Percentiles rank a stretch among this genome's conserved stretches.
Evolutionary conservation across 352 stramenopile species (phyloP).

Genomic region (Globisporangium sylvaticum): DNA sequence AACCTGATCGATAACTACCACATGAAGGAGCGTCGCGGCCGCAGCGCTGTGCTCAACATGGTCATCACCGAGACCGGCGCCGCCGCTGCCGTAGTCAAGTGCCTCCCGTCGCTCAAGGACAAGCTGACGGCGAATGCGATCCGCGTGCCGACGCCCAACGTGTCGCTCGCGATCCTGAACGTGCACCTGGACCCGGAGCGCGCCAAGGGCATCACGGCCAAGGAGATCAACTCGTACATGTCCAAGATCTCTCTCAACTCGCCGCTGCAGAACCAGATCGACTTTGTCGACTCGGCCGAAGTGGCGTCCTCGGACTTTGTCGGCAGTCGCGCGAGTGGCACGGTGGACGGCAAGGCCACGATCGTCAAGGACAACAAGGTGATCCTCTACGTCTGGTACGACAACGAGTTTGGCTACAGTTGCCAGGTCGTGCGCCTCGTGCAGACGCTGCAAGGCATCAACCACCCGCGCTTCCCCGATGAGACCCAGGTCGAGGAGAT

Average conservation of each 20-base stretch:
- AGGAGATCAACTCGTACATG: conserved; percentile 77
- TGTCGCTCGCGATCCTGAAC: conserved; percentile 97
- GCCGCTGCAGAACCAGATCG: conserved; percentile 85
- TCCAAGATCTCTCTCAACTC: conserved; percentile 80
- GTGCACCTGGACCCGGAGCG: conserved; percentile 85
- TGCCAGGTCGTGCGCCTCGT: conserved; percentile 82
- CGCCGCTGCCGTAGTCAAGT: conserved; percentile 80
- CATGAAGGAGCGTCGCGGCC: conserved; percentile 82
- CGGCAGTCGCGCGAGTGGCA: conserved; percentile 63
- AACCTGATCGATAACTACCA: conserved; percentile 89
- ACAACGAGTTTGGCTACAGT: conserved; percentile 90
- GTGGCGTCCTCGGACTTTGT: conserved; percentile 84
- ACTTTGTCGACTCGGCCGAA: conserved; percentile 84
- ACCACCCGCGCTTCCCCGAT: conserved; percentile 68
- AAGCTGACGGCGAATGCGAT: conserved; percentile 99
- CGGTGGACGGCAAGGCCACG: conserved; percentile 81
- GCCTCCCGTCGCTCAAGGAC: conserved; percentile 91
- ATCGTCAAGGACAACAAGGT: conserved; percentile 84
- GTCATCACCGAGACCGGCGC: conserved; percentile 87
- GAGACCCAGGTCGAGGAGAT: conserved; percentile 64
- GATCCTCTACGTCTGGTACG: conserved; percentile 89
- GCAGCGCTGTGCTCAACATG: conserved; percentile 87
- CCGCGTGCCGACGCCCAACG: conserved; percentile 97
- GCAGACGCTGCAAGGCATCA: conserved; percentile 76
- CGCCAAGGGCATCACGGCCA: conserved; percentile 49